A percentile compares a stretch with the other conserved stretches of the same genome.
These are phyloP conservation scores for Gossypium trilobum DNA, from an alignment of 441 rosid species.

Conservation along the genomic window DNA sequence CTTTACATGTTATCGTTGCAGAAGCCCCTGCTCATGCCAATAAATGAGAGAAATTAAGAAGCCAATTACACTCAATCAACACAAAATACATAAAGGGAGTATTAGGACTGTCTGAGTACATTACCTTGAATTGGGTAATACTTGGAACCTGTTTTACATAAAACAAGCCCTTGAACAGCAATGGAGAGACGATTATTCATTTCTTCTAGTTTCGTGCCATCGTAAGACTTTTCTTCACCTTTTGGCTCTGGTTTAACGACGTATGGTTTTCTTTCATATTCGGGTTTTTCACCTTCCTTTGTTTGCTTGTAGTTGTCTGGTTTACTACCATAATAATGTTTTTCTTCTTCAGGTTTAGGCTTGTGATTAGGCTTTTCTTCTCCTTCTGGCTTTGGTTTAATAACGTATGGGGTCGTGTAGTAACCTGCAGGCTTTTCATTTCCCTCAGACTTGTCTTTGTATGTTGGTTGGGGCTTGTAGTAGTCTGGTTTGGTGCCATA, in stretches of 20 bases:
- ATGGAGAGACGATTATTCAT: neutral
- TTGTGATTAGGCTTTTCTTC: neutral
- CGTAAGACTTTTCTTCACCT: neutral
- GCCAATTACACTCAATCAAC: no score
- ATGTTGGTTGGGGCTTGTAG: neutral
- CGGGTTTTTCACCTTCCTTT: neutral
- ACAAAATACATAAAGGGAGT: neutral
- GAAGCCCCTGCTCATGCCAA: constrained; percentile 31
- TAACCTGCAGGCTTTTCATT: neutral
- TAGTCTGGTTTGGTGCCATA: neutral
- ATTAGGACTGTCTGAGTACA: neutral
- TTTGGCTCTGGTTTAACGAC: neutral
- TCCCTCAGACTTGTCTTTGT: neutral
- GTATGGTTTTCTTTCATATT: neutral
- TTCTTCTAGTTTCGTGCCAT: neutral
- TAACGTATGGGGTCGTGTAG: neutral
- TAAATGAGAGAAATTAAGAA: neutral
- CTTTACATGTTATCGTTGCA: constrained; percentile 36
- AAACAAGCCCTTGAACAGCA: constrained; percentile 28
- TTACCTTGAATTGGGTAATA: constrained; percentile 30
- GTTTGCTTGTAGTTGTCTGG: neutral
- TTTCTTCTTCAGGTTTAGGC: neutral
- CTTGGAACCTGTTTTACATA: neutral
- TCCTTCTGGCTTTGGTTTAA: neutral
- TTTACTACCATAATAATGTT: neutral